Conservation (phyloP, 2,329 filamentous ascomycete genomes). For the Tolypocladium tundrense region DNA sequence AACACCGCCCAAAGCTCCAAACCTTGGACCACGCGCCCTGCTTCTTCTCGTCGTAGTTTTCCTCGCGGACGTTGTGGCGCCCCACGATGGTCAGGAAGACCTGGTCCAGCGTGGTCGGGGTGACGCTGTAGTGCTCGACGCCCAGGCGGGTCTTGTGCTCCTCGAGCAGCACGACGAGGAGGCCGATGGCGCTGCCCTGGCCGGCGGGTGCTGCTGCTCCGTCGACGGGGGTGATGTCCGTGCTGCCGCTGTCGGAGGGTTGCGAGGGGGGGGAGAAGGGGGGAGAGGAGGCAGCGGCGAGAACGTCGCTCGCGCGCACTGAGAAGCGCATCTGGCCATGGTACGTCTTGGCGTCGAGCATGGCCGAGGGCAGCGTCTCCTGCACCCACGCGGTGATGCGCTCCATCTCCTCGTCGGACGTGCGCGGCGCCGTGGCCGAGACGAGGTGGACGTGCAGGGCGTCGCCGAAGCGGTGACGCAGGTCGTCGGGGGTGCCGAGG, state of each 20-base stretch:
- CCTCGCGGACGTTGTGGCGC: constrained; percentile 68
- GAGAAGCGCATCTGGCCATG: constrained; percentile 85
- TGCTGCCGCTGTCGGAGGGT: not conserved
- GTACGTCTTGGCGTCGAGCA: constrained; percentile 63
- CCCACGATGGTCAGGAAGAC: constrained; percentile 82
- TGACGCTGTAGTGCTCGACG: constrained; percentile 79
- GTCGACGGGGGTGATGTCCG: not conserved
- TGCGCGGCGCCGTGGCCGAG: constrained; percentile 63
- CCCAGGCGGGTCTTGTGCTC: constrained; percentile 57
- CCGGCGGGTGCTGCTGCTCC: constrained; percentile 14
- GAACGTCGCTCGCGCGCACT: constrained; percentile 43
- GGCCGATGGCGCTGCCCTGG: constrained; percentile 47
- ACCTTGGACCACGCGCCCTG: constrained; percentile 7
- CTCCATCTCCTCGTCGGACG: constrained; percentile 56
- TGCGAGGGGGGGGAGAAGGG: not conserved
- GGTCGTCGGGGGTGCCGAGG: constrained; percentile 61
- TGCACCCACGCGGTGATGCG: constrained; percentile 56
- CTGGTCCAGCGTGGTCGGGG: constrained; percentile 78
- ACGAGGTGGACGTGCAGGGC: constrained; percentile 75
- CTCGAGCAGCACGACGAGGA: constrained; percentile 64
- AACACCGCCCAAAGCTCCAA: not conserved
- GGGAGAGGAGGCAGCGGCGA: not conserved
- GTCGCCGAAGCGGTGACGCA: constrained; percentile 68
- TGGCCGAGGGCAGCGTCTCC: constrained; percentile 49
- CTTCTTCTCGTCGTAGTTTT: constrained; percentile 39